A percentile compares a stretch with the other conserved stretches of the same genome.
Evolutionary conservation across 768 basidiomycete species (phyloP).

Genomic region (Mycena leptocephala): DNA sequence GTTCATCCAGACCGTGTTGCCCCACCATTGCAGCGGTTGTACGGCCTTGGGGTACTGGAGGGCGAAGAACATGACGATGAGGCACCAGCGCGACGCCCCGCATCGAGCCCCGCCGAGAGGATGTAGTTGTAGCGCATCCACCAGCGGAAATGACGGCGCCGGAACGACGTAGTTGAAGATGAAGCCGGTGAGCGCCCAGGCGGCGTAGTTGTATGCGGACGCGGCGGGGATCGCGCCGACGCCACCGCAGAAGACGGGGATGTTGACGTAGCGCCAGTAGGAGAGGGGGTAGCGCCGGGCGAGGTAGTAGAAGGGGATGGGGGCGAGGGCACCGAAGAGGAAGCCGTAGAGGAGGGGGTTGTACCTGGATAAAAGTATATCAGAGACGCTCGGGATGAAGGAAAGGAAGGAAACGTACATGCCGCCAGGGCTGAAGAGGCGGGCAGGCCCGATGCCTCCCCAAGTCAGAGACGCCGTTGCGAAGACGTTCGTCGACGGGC

Average conservation of each 20-base stretch:
- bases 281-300: constrained; percentile 86
- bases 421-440: constrained; percentile 76
- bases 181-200: constrained; percentile 86
- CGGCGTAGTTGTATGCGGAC: constrained; percentile 90
- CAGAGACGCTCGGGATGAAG: constrained; percentile 13
- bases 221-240: constrained; percentile 85
- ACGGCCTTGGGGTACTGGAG: constrained; percentile 71
- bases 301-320: constrained; percentile 88
- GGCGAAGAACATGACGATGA: constrained; percentile 78
- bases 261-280: constrained; percentile 88
- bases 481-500: constrained; percentile 78
- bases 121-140: constrained; percentile 96
- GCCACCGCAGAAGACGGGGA: constrained; percentile 87
- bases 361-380: constrained; percentile 58
- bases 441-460: constrained; percentile 84
- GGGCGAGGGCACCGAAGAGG: constrained; percentile 79
- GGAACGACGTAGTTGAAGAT: constrained; percentile 90
- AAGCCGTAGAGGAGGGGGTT: constrained; percentile 81
- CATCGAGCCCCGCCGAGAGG: constrained; percentile 81
- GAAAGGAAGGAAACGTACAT: constrained; percentile 55
- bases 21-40: constrained; percentile 84
- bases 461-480: constrained; percentile 83
- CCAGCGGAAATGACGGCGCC: constrained; percentile 82
- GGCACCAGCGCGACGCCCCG: constrained; percentile 73
- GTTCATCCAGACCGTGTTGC: constrained; percentile 81